phyloP scores from a whole-genome alignment of 768 basidiomycete genomes.

The Tubosaeta sp. region DNA sequence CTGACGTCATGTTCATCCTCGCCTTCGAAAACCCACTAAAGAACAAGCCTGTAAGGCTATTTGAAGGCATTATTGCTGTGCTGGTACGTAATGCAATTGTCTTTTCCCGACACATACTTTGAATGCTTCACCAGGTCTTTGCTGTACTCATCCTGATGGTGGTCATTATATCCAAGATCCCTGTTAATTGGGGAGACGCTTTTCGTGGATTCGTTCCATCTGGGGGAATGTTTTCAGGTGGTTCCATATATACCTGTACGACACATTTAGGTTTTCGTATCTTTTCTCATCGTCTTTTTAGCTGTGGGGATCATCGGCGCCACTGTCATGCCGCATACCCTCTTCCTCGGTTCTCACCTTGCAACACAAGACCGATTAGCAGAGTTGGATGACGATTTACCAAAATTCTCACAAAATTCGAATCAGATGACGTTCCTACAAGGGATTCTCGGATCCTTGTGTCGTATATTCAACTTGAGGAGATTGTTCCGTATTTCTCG shows the following conservation, averaged over 20 bases:
- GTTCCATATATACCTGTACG: constrained; percentile 64
- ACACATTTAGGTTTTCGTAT: not conserved
- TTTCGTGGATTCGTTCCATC: constrained; percentile 79
- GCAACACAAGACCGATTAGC: constrained; percentile 76
- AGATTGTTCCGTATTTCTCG: constrained; percentile 23
- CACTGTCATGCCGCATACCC: constrained; percentile 90
- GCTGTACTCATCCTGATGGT: constrained; percentile 76
- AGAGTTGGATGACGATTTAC: constrained; percentile 16
- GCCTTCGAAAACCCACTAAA: constrained; percentile 66
- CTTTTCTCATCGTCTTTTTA: constrained; percentile 24
- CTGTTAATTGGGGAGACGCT: constrained; percentile 66
- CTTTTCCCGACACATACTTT: not conserved
- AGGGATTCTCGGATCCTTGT: constrained; percentile 8
- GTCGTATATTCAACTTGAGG: constrained; percentile 8
- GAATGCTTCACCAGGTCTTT: constrained; percentile 41
- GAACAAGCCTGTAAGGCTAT: constrained; percentile 60
- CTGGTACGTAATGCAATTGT: constrained; percentile 41
- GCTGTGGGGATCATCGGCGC: constrained; percentile 75
- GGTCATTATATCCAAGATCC: constrained; percentile 66
- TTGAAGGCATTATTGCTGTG: constrained; percentile 60
- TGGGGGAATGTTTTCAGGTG: constrained; percentile 50
- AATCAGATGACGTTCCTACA: constrained; percentile 21
- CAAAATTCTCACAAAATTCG: constrained; percentile 3
- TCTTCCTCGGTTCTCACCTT: constrained; percentile 86
- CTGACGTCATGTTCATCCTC: constrained; percentile 68